phyloP scores from a whole-genome alignment of 345 rosid species.

The Citrus australasica region DNA sequence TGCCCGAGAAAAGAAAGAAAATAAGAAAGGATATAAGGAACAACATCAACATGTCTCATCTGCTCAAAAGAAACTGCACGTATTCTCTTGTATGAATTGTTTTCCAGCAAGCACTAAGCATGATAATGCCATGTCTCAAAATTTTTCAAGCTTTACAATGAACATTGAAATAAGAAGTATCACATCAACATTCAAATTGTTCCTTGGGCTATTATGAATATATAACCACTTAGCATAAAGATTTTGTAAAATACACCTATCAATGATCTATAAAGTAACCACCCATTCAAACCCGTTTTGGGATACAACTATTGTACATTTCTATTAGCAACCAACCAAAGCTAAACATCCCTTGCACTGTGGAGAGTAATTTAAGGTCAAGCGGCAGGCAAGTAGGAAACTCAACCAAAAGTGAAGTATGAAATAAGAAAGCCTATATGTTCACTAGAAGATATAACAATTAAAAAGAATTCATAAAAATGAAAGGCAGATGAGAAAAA shows the following conservation, averaged over 20 bases:
- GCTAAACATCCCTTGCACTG: neutral
- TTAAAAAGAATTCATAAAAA: neutral
- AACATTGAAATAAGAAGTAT: neutral
- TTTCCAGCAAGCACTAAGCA: neutral
- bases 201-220: neutral
- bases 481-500: neutral
- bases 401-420: neutral
- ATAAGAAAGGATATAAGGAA: slow-evolving; percentile 12
- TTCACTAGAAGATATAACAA: too few relatives aligned
- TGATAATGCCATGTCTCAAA: neutral
- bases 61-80: neutral
- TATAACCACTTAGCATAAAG: neutral
- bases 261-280: neutral
- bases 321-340: neutral
- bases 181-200: neutral
- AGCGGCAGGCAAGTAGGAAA: neutral
- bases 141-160: neutral
- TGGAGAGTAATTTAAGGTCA: neutral
- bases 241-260: neutral
- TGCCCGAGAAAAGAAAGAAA: slow-evolving; percentile 20
- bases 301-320: neutral
- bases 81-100: neutral
- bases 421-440: neutral
- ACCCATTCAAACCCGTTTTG: neutral
- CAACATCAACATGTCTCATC: neutral